These are phyloP conservation scores for Cylindrodendrum hubeiense DNA, from an alignment of 2,329 filamentous ascomycete species.

Conservation along the genomic window DNA sequence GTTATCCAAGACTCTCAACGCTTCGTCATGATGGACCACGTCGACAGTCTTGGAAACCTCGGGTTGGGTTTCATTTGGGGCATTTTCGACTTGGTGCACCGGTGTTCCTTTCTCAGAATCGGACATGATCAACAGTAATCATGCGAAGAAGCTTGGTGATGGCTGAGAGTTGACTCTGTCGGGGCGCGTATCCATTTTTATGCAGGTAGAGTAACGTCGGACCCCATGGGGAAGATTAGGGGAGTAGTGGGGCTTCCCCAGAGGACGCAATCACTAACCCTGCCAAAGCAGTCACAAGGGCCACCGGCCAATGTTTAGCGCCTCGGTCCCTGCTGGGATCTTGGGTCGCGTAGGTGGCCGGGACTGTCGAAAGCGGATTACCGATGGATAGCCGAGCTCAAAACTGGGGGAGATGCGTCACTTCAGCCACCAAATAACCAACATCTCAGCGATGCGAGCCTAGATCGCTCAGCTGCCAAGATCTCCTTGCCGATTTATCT, in stretches of 20 bases:
- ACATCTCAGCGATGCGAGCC: neutral
- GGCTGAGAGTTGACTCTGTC: neutral
- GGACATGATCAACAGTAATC: constrained; percentile 27
- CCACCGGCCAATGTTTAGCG: neutral
- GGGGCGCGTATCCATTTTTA: neutral
- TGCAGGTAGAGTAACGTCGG: neutral
- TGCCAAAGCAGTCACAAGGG: neutral
- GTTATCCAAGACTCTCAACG: constrained; percentile 53
- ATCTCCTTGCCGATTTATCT: neutral
- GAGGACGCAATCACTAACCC: neutral
- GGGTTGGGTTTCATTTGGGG: neutral
- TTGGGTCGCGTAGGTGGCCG: neutral
- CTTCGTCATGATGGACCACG: constrained; percentile 42
- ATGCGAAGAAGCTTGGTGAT: neutral
- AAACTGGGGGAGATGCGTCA: neutral
- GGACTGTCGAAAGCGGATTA: constrained; percentile 11
- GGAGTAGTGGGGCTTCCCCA: constrained; percentile 8
- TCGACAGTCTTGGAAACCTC: constrained; percentile 24
- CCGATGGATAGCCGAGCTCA: constrained; percentile 12
- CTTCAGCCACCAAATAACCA: neutral
- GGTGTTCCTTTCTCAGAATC: constrained; percentile 33
- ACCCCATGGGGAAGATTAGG: constrained; percentile 16
- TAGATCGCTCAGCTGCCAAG: neutral
- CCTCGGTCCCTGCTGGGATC: neutral
- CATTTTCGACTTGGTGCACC: constrained; percentile 23